Evolutionary conservation across 2,329 filamentous ascomycete species (phyloP).

Genomic region (Penicillium sp.): DNA sequence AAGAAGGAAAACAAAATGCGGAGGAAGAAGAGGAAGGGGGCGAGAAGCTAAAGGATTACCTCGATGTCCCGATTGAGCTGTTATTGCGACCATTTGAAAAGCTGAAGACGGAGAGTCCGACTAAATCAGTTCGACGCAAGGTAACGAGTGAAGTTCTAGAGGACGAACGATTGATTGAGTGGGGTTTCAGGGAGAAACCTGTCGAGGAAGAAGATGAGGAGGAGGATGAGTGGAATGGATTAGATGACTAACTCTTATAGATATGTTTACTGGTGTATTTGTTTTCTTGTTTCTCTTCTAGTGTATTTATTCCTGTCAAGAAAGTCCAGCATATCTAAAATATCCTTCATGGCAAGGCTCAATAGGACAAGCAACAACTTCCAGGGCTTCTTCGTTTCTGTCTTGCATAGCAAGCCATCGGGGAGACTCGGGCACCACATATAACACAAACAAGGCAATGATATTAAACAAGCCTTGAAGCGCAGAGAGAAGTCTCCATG

Average conservation of each 20-base stretch:
- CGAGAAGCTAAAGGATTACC: conserved; percentile 30
- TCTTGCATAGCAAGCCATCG: conserved; percentile 6
- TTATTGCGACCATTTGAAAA: conserved; percentile 44
- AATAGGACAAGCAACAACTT: no score
- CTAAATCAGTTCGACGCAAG: conserved; percentile 68
- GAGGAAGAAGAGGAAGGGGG: conserved; percentile 31
- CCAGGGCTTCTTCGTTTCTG: no score
- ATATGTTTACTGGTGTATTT: not conserved
- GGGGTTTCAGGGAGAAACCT: conserved; percentile 44
- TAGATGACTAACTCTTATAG: conserved; percentile 7
- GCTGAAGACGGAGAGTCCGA: conserved; percentile 51
- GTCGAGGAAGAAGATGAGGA: conserved; percentile 6
- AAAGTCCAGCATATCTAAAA: not conserved
- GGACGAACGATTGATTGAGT: conserved; percentile 70
- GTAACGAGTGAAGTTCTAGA: conserved; percentile 62
- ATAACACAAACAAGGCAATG: not conserved
- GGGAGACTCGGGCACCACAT: not conserved
- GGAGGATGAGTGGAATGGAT: conserved; percentile 8
- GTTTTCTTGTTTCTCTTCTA: not conserved
- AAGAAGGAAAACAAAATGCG: conserved; percentile 18
- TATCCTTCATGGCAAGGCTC: no score
- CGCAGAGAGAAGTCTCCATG: not conserved
- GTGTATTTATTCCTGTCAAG: not conserved
- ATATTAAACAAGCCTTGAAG: not conserved
- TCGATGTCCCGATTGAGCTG: conserved; percentile 36